phyloP scores from a whole-genome alignment of 108 stramenopile species.

The Chaetoceros muelleri region DNA sequence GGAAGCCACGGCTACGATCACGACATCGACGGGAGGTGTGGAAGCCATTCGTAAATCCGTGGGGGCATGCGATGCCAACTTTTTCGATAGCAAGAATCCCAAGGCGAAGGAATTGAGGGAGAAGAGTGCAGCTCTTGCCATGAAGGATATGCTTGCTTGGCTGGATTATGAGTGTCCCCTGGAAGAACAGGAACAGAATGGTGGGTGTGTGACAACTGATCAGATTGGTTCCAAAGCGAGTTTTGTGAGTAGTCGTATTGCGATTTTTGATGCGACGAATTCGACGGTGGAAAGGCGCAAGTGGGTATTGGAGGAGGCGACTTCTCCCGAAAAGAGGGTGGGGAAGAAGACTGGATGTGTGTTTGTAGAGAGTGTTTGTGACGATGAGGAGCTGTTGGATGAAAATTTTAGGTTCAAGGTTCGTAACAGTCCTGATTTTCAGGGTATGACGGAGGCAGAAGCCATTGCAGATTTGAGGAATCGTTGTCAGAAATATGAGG shows the following conservation, averaged over 20 bases:
- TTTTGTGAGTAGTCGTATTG: conserved; percentile 43
- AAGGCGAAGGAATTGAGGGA: conserved; percentile 55
- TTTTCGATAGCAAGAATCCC: conserved; percentile 68
- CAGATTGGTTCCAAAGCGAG: neutral
- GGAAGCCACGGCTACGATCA: no score
- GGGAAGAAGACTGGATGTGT: conserved; percentile 73
- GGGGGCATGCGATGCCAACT: no score
- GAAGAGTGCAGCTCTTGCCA: conserved; percentile 49
- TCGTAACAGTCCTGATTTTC: conserved; percentile 74
- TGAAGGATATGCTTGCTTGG: conserved; percentile 76
- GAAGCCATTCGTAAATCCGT: no score
- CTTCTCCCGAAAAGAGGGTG: conserved; percentile 30
- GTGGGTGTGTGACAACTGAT: neutral
- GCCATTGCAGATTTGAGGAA: conserved; percentile 74
- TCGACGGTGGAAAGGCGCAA: conserved; percentile 70
- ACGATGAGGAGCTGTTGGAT: conserved; percentile 73
- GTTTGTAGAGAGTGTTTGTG: conserved; percentile 94
- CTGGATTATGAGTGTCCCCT: conserved; percentile 41
- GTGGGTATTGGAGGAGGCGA: conserved; percentile 76
- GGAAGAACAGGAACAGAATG: conserved; percentile 10
- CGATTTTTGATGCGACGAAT: conserved; percentile 96
- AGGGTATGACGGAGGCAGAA: conserved; percentile 45
- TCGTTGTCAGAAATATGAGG: conserved; percentile 86
- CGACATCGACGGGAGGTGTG: no score
- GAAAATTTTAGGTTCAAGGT: conserved; percentile 78